phyloP scores from a whole-genome alignment of 345 rosid species.

The Excoecaria cochinchinensis region DNA sequence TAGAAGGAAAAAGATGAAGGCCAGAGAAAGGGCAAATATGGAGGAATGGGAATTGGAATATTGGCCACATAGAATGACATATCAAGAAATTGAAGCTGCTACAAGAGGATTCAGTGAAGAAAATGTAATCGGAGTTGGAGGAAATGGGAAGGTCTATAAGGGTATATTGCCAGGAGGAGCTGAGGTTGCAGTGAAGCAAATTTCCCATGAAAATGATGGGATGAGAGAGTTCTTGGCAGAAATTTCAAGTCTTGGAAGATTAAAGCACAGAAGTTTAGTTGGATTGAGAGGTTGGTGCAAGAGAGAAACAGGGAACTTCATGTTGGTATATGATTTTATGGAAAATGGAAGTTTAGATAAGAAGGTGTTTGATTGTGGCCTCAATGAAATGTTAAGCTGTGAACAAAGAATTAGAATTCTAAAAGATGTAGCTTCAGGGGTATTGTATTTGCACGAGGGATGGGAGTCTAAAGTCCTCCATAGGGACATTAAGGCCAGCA shows the following conservation, averaged over 20 bases:
- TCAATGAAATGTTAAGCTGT: slow-evolving; percentile 34
- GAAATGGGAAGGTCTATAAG: slow-evolving; percentile 77
- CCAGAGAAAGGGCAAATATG: slow-evolving; percentile 53
- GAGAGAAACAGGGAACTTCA: slow-evolving; percentile 61
- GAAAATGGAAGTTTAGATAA: slow-evolving; percentile 71
- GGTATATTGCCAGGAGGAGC: slow-evolving; percentile 62
- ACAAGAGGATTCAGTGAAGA: slow-evolving; percentile 62
- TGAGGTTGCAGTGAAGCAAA: slow-evolving; percentile 70
- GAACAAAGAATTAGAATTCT: slow-evolving; percentile 54
- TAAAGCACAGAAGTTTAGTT: slow-evolving; percentile 65
- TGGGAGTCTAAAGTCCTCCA: slow-evolving; percentile 76
- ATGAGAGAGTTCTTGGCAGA: slow-evolving; percentile 71
- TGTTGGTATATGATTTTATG: no score
- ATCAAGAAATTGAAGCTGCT: slow-evolving; percentile 57
- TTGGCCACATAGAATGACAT: slow-evolving; percentile 72
- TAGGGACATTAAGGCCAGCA: slow-evolving; percentile 76
- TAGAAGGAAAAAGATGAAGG: slow-evolving; percentile 46
- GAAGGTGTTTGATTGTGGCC: slow-evolving; percentile 48
- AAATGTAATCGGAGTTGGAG: slow-evolving; percentile 68
- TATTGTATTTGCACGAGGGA: slow-evolving; percentile 69
- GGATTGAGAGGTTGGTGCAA: slow-evolving; percentile 82
- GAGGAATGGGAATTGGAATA: slow-evolving; percentile 92
- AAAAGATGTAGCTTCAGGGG: slow-evolving; percentile 62
- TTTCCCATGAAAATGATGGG: slow-evolving; percentile 62
- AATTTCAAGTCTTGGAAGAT: slow-evolving; percentile 69